Conservation (phyloP, 2,329 filamentous ascomycete species). For the Xenoacremonium recifei region DNA sequence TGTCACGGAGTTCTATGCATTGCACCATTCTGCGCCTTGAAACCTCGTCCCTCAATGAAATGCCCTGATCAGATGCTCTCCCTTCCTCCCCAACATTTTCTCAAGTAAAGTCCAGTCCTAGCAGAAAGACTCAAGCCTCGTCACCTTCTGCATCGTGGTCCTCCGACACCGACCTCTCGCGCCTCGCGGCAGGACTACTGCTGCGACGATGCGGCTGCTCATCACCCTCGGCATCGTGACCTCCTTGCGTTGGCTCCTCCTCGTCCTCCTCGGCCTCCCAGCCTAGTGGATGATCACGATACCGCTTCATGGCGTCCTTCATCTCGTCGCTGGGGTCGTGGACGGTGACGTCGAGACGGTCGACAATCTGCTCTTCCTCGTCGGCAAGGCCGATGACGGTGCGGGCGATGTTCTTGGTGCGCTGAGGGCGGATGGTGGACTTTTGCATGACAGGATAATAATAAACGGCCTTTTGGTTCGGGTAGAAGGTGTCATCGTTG, state of each 20-base stretch:
- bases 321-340: conserved; percentile 56
- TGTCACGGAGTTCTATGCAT: too few species aligned
- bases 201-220: conserved; percentile 14
- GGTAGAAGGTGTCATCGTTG: conserved; percentile 51
- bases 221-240: conserved; percentile 26
- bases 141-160: conserved; percentile 46
- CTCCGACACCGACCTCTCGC: conserved; percentile 29
- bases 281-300: conserved; percentile 52
- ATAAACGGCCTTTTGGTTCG: conserved; percentile 57
- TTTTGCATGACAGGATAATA: conserved; percentile 70
- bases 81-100: too few species aligned
- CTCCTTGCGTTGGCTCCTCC: conserved; percentile 30
- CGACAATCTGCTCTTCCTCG: conserved; percentile 50
- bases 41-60: too few species aligned
- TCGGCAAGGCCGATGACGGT: conserved; percentile 43
- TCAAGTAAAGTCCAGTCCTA: too few species aligned
- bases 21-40: too few species aligned
- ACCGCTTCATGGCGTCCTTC: conserved; percentile 49
- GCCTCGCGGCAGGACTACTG: conserved; percentile 20
- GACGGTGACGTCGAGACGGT: conserved; percentile 55
- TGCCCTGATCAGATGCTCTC: too few species aligned
- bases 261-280: conserved; percentile 41
- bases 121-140: conserved; percentile 42
- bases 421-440: conserved; percentile 59
- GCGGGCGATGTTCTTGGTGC: conserved; percentile 61